Evolutionary conservation across 225 moss, liverwort and hornwort genomes (phyloP), one percentile per base, ranked within the genome.

Genomic region (Takakia lepidozioides): DNA sequence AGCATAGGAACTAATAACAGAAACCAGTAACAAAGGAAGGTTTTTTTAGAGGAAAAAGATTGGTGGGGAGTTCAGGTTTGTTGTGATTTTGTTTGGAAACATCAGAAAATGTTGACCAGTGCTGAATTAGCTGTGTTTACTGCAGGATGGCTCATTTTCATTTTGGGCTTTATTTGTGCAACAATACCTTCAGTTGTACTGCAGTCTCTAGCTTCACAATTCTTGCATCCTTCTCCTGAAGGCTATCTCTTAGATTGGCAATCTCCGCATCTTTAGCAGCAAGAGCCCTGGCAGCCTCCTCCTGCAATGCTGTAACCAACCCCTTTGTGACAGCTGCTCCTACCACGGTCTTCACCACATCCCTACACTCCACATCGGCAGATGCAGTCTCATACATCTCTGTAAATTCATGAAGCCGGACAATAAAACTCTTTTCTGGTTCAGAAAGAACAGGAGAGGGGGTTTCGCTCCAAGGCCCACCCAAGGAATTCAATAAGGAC

Each of bases 241-340:
- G 19, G n/a, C 59, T 59, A 25, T 61, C 46, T 43, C 47, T 60
- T 16, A 68, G 54, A 25, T 59, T 60, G 17, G 28, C 35, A 56
- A 58, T 29, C 19, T 75, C 61, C 25, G 55, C 43, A 29, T 61
- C 43, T 27, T 27, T 61, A 17, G 36, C 39, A 10, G 32, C 46
- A 11, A 55, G 34, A 43, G 54, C 57, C 28, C 57, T 59, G 18
- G 26, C 23, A 16, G 58, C 50, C 25, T 70, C 58, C 27, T 47
- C 39, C 37, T 69, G 56, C 29, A 75, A 40, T 19, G 70, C 75
- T 46, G 39, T 55, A 41, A 62, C 53, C 22, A 62, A 52, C 19
- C 70, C 70, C 55, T 47, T 75, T 49, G 70, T 29, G 29, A 75
- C 49, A 7, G 75, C 61, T 26, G 57, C 61, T 25, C 55, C 58